Base-by-base conservation (phyloP, 2,329 filamentous ascomycete genomes). In the Thelonectria discophora region DNA sequence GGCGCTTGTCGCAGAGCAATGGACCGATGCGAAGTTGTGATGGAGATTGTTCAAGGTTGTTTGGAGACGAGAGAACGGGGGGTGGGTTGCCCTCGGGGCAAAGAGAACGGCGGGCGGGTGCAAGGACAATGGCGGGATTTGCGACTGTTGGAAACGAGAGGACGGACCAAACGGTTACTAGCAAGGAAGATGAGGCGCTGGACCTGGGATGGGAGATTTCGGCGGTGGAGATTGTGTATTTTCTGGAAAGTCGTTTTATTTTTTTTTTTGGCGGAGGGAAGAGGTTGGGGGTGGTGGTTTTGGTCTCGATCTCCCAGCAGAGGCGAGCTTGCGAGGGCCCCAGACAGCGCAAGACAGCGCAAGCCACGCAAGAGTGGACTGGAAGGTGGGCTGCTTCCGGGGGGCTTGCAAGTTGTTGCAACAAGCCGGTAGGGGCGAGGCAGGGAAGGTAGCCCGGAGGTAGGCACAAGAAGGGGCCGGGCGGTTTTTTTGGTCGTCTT, bases 111-210 rank as follows among this genome's bases (percentile, higher is more conserved):
- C 55, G 57, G 59, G 63, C 55, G 57, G 55, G 56, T 24, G 21
- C 54, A 42, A 62, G 56, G 65, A 65, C 55, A 37, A 20, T 20
- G 27, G 61, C 57, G 45, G 37, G 37, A 37, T 37, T 42, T 57
- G 58, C 58, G 21, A 24, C 21, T 24, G n/a, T n/a, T n/a, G 21
- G 21, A 52, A 67, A 68, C 68, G 68, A 65, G 62, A 20, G 45
- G 69, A 53, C 43, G 59, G 54, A 60, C 62, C 64, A 68, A 67
- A 67, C 64, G 65, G 65, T 50, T 60, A 62, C 72, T 69, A 70
- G 68, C 71, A 73, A 74, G 72, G 72, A 68, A 71, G 58, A 55
- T 45, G 42, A 32, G 61, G 56, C 65, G 68, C 63, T 61, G 63
- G 61, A 58, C 65, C 51, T 62, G 57, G 60, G 67, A 66, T 60